Evolutionary conservation across 2,329 filamentous ascomycete species (phyloP).

Genomic region (Tolypocladium ophioglossoides): DNA sequence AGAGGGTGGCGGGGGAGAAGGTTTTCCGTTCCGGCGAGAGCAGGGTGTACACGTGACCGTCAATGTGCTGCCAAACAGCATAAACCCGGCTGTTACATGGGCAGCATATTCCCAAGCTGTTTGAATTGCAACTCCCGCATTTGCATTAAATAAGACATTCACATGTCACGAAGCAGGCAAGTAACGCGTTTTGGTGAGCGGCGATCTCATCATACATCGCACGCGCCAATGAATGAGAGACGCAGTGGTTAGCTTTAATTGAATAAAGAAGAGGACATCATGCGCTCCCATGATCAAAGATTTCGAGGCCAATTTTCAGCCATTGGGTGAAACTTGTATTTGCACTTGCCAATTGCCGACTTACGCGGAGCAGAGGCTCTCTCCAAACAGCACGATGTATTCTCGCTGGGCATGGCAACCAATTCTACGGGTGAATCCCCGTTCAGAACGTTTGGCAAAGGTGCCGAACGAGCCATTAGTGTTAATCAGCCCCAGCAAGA

Average conservation of each 20-base stretch:
- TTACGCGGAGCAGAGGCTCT: neutral
- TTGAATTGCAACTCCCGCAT: neutral
- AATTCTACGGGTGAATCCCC: neutral
- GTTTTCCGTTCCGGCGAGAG: neutral
- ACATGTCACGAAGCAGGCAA: too few relatives aligned
- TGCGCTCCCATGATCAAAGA: neutral
- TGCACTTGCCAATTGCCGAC: neutral
- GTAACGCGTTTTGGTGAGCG: neutral
- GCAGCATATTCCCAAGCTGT: neutral
- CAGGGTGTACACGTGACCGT: neutral
- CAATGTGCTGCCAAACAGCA: neutral
- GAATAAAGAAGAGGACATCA: neutral
- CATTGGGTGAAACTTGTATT: neutral
- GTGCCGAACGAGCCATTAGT: too few relatives aligned
- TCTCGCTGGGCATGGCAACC: neutral
- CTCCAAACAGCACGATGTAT: too few relatives aligned
- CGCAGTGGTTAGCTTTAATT: neutral
- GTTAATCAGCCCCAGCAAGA: neutral
- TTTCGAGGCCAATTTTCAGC: neutral
- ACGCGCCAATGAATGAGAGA: neutral
- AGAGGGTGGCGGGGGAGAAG: conserved; percentile 16
- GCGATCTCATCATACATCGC: neutral
- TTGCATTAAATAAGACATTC: neutral
- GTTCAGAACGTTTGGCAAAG: neutral
- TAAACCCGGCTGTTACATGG: neutral